phyloP scores from a whole-genome alignment of 176 grass and related monocot species.

The Ampelocalamus luodianensis region DNA sequence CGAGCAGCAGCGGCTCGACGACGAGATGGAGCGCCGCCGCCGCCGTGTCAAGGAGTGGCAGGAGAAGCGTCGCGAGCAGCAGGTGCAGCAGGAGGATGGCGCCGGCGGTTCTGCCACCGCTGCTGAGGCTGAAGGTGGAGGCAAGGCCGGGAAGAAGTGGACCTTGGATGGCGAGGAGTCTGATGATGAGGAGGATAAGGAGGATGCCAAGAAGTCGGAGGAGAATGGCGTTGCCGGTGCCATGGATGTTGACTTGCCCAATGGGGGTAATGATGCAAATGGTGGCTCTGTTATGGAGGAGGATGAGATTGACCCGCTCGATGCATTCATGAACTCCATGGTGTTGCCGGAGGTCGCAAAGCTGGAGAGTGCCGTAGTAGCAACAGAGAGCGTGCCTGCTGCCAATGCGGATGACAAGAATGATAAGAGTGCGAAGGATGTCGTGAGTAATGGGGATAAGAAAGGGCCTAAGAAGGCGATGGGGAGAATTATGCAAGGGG shows the following conservation, averaged over 20 bases:
- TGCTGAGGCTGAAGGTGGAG: slow-evolving; percentile 27
- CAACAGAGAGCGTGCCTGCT: slow-evolving; percentile 29
- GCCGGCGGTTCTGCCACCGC: slow-evolving; percentile 6
- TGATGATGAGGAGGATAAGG: slow-evolving; percentile 64
- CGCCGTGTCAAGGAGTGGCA: slow-evolving; percentile 96
- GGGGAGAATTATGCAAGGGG: slow-evolving; percentile 83
- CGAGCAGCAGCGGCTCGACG: slow-evolving; percentile 82
- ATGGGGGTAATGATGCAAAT: slow-evolving; percentile 44
- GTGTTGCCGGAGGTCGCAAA: slow-evolving; percentile 90
- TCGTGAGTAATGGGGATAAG: slow-evolving; percentile 49
- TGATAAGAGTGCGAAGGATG: slow-evolving; percentile 52
- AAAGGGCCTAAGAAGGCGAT: slow-evolving; percentile 46
- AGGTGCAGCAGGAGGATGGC: slow-evolving; percentile 42
- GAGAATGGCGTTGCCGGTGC: slow-evolving; percentile 28
- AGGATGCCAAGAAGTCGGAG: slow-evolving; percentile 37
- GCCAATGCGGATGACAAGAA: slow-evolving; percentile 44
- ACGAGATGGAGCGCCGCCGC: slow-evolving; percentile 89
- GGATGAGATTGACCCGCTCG: slow-evolving; percentile 88
- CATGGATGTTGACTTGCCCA: slow-evolving; percentile 61
- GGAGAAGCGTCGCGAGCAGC: slow-evolving; percentile 69
- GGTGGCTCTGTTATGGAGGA: slow-evolving; percentile 54
- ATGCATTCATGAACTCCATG: slow-evolving; percentile 94
- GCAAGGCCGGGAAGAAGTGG: slow-evolving; percentile 78
- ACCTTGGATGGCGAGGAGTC: slow-evolving; percentile 95
- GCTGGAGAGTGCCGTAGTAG: slow-evolving; percentile 54